Base-by-base conservation (phyloP, 106 monocot species). In the Dendrobium officinale region DNA sequence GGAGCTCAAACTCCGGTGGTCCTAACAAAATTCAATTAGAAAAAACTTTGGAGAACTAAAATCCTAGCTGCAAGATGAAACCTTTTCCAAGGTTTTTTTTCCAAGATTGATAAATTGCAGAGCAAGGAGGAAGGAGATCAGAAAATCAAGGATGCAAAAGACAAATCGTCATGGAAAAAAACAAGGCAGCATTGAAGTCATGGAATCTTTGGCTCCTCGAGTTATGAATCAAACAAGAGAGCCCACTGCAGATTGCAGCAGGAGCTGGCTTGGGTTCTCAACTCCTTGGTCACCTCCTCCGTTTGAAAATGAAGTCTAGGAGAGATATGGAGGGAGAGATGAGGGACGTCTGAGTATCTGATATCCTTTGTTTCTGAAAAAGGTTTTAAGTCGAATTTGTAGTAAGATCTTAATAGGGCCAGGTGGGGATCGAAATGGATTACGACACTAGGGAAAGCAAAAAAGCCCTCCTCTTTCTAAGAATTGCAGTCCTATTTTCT, bases 131-230 rank as follows among this genome's bases (percentile, higher is more conserved):
- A 67, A n/a, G 64, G 2, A 79, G 13, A 9, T 64, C 77, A 83
- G 55, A 37, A 74, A 77, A 77, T 67, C 48, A 17, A 77, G 24
- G 27, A 48, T 20, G 2, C n/a, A 41, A 43, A n/a, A 40, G 42
- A 64, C 40, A 76, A 18, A 37, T 16, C 54, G n/a, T 6, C 17
- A 48, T 49, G 44, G 47, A 72, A 6, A 70, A 73, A 41, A 40
- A 37, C 3, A 54, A 54, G 5, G 72, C 42, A 54, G 43, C 61
- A 58, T 67, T 55, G 24, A 78, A 72, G n/a, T 6, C 64, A 83
- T 78, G 72, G 83, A 83, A 83, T 83, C 78, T 78, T 72, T 56
- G 77, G 78, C 56, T 55, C 48, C 55, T 83, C 72, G 78, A 83
- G 77, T 77, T 47, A 41, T n/a, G 77, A 75, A 27, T 47, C 64